These are phyloP conservation scores for Bocquillonia castaneifolia DNA, from an alignment of 441 rosid species.

Conservation along the genomic window DNA sequence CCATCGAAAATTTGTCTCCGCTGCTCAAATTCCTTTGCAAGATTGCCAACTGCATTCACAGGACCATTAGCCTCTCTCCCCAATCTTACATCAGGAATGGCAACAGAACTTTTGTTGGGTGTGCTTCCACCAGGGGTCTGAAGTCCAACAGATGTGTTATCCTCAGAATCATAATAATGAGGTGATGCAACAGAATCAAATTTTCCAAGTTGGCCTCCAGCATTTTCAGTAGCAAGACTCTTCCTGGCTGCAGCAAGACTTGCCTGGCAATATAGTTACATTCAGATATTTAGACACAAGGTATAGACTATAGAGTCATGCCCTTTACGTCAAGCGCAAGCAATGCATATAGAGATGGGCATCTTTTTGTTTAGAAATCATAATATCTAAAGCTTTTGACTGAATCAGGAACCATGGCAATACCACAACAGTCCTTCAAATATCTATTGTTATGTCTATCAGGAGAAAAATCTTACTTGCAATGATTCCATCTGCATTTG, in stretches of 20 bases:
- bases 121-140: constrained; percentile 61
- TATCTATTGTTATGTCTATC: no score
- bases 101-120: constrained; percentile 40
- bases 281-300: background rate
- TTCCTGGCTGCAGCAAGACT: constrained; percentile 80
- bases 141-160: constrained; percentile 49
- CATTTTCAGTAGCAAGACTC: constrained; percentile 55
- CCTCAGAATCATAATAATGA: constrained; percentile 63
- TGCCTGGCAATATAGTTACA: constrained; percentile 40
- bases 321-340: background rate
- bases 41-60: constrained; percentile 45
- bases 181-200: constrained; percentile 51
- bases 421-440: background rate
- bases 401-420: background rate
- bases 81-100: constrained; percentile 38
- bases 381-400: constrained; percentile 1
- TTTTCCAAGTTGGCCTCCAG: constrained; percentile 46
- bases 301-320: background rate
- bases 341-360: background rate
- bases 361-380: background rate
- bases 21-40: constrained; percentile 73
- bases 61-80: constrained; percentile 57
- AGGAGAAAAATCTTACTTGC: constrained; percentile 48
- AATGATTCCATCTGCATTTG: constrained; percentile 77
- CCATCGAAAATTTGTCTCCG: constrained; percentile 61